Evolutionary conservation across 2,329 filamentous ascomycete genomes (phyloP), one percentile per base, ranked within the genome.

Genomic region (Coniochaeta sp.): DNA sequence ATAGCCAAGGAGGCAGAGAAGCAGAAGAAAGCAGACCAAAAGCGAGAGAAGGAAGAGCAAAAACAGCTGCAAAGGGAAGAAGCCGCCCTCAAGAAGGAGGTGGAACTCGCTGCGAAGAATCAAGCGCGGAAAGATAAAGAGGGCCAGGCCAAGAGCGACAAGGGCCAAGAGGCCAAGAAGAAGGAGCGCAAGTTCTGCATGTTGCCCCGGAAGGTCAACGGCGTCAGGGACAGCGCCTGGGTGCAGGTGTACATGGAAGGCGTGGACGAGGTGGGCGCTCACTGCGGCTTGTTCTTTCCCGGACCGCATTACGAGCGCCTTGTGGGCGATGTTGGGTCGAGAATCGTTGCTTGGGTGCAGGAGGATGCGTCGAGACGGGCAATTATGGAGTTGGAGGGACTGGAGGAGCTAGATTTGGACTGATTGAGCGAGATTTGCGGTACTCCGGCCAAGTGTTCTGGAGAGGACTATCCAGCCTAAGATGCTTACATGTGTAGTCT

Each of bases 251-350:
- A 86, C 67, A 95, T 97, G 89, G 82, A 88, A 61, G 87, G 86
- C 58, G 86, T 95, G 62, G 92, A 96, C 69, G 90, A 96, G 72
- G 89, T 96, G 1, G 87, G 85, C 7, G 93, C 92, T 11, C 92
- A 96, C 71, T 93, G 90, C 63, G 88, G 89, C 0, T 76, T 96
- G 58, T 96, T 96, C 75, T 84, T 90, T 14, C 75, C 85, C 0
- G 87, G 88, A 7, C 80, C 86, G 62, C 87, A 90, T 61, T 93
- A 95, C 69, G 89, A 92, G 67, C 76, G 75, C 64, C 75, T 93
- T n/a, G 86, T 93, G n/a, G 87, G 87, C 0, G 88, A 93, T 71
- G 87, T 91, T 2, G 87, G 84, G 3, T 79, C 79, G 33, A 77
- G 85, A 61, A 83, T 95, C 61, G 79, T 86, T 64, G 77, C 78